Evolutionary conservation across 2,329 filamentous ascomycete species (phyloP).

Genomic region (Epichloe uncinata): DNA sequence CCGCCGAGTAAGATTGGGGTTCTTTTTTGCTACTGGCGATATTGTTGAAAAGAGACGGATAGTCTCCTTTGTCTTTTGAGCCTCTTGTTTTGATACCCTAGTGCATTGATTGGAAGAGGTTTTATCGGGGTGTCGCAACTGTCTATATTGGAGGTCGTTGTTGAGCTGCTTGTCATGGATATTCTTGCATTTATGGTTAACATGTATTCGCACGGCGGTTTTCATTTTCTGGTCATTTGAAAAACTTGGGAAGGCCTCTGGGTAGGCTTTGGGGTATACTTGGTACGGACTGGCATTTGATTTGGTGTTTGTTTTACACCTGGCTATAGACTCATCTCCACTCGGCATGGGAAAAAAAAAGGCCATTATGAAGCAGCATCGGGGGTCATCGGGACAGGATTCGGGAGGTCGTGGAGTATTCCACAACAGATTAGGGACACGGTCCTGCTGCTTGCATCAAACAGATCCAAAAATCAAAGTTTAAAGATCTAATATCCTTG

Average conservation of each 20-base stretch:
- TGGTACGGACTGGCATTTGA: conserved; percentile 5
- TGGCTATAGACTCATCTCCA: conserved; percentile 36
- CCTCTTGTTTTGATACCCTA: conserved; percentile 14
- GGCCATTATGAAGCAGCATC: conserved; percentile 17
- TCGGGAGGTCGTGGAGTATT: conserved; percentile 3
- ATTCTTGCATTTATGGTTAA: conserved; percentile 1
- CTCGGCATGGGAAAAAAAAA: conserved; percentile 27
- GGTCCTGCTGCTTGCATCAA: conserved; percentile 20
- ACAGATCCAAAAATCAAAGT: conserved; percentile 2
- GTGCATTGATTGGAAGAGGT: conserved; percentile 8
- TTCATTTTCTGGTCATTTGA: conserved; percentile 6
- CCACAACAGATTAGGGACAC: conserved; percentile 11
- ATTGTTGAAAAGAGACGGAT: conserved; percentile 8
- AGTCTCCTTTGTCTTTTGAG: conserved; percentile 4
- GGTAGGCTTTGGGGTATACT: conserved; percentile 2
- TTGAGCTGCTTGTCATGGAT: not conserved
- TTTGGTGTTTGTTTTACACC: conserved; percentile 12
- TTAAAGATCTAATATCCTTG: conserved; percentile 1
- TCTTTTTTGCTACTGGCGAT: not conserved
- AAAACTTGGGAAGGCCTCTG: conserved; percentile 12
- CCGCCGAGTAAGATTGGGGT: conserved; percentile 12
- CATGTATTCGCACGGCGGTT: conserved; percentile 16
- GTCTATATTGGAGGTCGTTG: conserved; percentile 8
- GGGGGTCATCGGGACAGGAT: conserved; percentile 8
- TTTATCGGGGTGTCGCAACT: conserved; percentile 10